Conservation (phyloP, 2,329 filamentous ascomycete genomes). For the Apiospora kogelbergensis region DNA sequence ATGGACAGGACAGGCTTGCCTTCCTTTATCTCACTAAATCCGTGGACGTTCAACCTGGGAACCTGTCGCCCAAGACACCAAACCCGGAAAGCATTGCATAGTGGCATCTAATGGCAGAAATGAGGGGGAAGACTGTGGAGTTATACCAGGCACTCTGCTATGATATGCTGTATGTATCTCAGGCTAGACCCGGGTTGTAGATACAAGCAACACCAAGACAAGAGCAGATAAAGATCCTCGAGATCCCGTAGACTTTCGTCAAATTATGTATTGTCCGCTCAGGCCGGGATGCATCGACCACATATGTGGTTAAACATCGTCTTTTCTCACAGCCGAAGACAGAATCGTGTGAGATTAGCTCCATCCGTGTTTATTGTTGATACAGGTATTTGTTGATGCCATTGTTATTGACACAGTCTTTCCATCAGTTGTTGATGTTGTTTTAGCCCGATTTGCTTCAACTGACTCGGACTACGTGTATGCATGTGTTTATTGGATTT, state of each 20-base stretch:
- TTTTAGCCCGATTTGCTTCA: neutral
- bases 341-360: neutral
- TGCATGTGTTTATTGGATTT: neutral
- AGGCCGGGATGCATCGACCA: neutral
- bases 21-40: neutral
- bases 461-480: neutral
- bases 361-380: neutral
- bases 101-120: neutral
- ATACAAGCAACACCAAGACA: neutral
- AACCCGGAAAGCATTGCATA: neutral
- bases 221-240: neutral
- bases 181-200: neutral
- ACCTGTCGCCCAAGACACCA: neutral
- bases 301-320: neutral
- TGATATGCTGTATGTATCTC: neutral
- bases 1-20: neutral
- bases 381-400: neutral
- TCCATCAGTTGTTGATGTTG: neutral
- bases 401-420: neutral
- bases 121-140: neutral
- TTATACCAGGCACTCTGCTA: neutral
- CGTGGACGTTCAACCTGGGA: neutral
- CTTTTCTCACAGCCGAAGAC: neutral
- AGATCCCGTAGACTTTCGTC: neutral
- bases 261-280: neutral